Base-by-base conservation (phyloP, 306 rosid genomes). In the Styphnolobium japonicum region DNA sequence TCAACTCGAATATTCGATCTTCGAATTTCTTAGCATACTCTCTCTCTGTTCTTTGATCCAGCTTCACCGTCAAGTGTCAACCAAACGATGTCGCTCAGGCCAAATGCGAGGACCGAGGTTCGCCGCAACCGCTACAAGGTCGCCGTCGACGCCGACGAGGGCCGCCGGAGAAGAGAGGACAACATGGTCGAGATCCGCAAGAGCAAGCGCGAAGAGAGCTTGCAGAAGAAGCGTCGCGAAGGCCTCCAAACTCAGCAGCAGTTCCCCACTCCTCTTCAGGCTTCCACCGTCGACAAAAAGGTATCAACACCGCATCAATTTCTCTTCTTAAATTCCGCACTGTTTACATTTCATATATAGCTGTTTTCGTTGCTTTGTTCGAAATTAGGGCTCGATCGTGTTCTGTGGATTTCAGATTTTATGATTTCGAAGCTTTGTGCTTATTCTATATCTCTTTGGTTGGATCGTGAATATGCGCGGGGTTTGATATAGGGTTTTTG, bases 41-140 rank as follows among this genome's bases (percentile, higher is more conserved):
- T 7, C 11, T 37, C 36, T 64, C 69, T 7, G 6, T 42, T 80
- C 27, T 61, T 31, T 9, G 43, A 51, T 77, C 40, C 8, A 49
- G 25, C 57, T 27, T 27, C 31, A 1, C 31, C n/a, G n/a, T n/a
- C n/a, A n/a, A n/a, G n/a, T n/a, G n/a, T n/a, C 15, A n/a, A 43
- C 51, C 14, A 22, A 39, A 79, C 77, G 45, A 93, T 93, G 98
- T 89, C 92, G 85, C 90, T 89, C 64, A 83, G 93, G 76, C 97
- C 98, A 1, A 91, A 71, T 86, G 85, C 83, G 19, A 89, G 94
- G 70, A 85, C 97, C 25, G 94, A 93, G 84, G 88, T 87, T 70
- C 94, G 97, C 85, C 92, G 94, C 61, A 93, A 93, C 89, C 84
- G 97, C 51, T 91, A 91, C 85, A 91, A 91, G 90, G 93, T 88